Evolutionary conservation across 345 rosid genomes (phyloP), one percentile per base, ranked within the genome.

Genomic region (Linum usitatissimum): DNA sequence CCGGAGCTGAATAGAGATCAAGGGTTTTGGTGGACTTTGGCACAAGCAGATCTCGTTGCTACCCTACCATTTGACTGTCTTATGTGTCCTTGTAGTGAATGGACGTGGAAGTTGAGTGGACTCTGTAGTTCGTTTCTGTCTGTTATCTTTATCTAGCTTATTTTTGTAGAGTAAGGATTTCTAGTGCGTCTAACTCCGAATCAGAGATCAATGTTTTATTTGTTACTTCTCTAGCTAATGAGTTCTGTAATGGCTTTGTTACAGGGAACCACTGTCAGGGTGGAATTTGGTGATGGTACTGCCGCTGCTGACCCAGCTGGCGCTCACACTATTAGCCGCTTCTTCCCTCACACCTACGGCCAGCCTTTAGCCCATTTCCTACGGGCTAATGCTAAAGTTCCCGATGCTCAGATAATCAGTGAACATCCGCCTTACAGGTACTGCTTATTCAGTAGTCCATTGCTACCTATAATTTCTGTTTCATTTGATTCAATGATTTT

Each of bases 331-430:
- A 76, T 90, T 23, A 69, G 75, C 36, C 78, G 94, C 28, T 75
- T 80, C 68, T 93, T 87, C 74, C 91, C 99, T 0, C 86, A 73
- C 80, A 90, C 97, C 64, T 86, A 79, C 45, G 90, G 91, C 63
- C 97, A 86, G 71, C 97, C 88, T 36, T 80, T 93, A 83, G 96
- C 96, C 70, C 99, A 93, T 77, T 90, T 93, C 74, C 92, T 93
- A 1, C 75, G 99, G 72, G 87, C 78, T 48, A 77, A 90, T 64
- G 88, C 96, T 3, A 82, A 84, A 76, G 97, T 93, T 38, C 68
- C 91, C 51, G 97, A 90, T 79, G 97, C 99, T 76, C 92, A 86
- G 57, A 82, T 93, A 71, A 93, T 93, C 62, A 81, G 87, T 0
- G 84, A 93, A 61, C 99, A 84, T 79, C 95, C 96, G 0, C 68